phyloP scores from a whole-genome alignment of 129 eudicot species.

The Rutidosis leptorrhynchoides region DNA sequence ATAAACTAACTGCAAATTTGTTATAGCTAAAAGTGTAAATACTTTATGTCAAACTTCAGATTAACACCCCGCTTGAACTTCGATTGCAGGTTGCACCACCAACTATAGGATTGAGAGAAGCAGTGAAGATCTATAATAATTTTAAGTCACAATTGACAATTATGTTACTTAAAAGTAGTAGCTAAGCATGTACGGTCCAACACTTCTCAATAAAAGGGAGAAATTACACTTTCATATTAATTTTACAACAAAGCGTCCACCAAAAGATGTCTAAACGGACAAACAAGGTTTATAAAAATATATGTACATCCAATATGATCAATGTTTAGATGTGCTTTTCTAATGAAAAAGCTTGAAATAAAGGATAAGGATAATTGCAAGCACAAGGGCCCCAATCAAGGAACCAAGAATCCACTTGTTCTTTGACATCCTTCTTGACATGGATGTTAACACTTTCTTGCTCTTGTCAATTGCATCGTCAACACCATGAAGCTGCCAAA shows the following conservation, averaged over 20 bases:
- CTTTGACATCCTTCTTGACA: constrained; percentile 86
- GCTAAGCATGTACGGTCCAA: background rate
- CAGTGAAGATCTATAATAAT: background rate
- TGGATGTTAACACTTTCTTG: constrained; percentile 79
- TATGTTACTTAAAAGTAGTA: background rate
- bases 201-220: background rate
- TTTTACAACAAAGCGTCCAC: constrained; percentile 21
- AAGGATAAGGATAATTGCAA: constrained; percentile 72
- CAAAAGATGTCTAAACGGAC: constrained; percentile 3
- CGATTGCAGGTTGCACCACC: background rate
- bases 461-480: constrained; percentile 94
- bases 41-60: background rate
- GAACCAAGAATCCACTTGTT: constrained; percentile 85
- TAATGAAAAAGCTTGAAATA: constrained; percentile 61
- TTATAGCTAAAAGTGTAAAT: background rate
- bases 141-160: background rate
- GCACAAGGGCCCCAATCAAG: constrained; percentile 73
- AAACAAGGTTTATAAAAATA: constrained; percentile 29
- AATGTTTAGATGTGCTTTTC: background rate
- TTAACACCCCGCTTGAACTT: background rate
- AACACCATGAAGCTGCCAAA: constrained; percentile 82
- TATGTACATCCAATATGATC: constrained; percentile 31
- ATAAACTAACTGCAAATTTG: background rate
- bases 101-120: background rate
- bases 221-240: constrained; percentile 14